Conservation (phyloP, 2,329 filamentous ascomycete species). For the Nectriaceae sp. region DNA sequence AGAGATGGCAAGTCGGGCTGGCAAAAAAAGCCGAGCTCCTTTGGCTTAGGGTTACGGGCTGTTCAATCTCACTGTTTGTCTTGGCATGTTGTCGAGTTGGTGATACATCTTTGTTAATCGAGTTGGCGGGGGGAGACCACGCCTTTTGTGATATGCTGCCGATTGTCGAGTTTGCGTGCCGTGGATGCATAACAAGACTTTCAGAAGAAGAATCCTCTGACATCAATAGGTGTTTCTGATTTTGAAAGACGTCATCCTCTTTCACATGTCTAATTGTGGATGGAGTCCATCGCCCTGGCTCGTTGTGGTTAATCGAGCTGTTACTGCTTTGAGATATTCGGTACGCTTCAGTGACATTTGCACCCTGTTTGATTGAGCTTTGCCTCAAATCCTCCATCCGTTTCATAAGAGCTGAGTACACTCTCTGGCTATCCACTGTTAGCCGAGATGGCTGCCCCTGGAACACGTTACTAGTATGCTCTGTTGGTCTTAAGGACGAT, state of each 20-base stretch:
- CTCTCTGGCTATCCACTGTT: constrained; percentile 55
- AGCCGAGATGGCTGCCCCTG: constrained; percentile 27
- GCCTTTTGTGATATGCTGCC: background rate
- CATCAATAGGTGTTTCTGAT: constrained; percentile 1
- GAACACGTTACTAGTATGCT: constrained; percentile 12
- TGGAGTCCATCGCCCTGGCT: constrained; percentile 19
- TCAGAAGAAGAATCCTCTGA: constrained; percentile 6
- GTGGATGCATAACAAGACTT: background rate
- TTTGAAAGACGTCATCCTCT: constrained; percentile 35
- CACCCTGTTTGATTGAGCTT: background rate
- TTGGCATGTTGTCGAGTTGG: constrained; percentile 1
- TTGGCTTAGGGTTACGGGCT: constrained; percentile 37
- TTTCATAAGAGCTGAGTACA: constrained; percentile 67
- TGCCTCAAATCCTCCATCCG: constrained; percentile 44
- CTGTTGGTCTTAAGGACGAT: constrained; percentile 33
- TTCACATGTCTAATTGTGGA: constrained; percentile 37
- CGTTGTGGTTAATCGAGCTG: constrained; percentile 4
- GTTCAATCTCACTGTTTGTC: constrained; percentile 6
- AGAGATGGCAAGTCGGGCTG: constrained; percentile 52
- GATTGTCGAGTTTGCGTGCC: background rate
- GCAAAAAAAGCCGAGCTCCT: constrained; percentile 53
- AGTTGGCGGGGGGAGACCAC: background rate
- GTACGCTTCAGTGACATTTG: background rate
- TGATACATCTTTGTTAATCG: background rate
- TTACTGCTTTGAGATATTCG: constrained; percentile 5